Conservation (phyloP, 75 land plant genomes). For the Chamaecyparis obtusa region DNA sequence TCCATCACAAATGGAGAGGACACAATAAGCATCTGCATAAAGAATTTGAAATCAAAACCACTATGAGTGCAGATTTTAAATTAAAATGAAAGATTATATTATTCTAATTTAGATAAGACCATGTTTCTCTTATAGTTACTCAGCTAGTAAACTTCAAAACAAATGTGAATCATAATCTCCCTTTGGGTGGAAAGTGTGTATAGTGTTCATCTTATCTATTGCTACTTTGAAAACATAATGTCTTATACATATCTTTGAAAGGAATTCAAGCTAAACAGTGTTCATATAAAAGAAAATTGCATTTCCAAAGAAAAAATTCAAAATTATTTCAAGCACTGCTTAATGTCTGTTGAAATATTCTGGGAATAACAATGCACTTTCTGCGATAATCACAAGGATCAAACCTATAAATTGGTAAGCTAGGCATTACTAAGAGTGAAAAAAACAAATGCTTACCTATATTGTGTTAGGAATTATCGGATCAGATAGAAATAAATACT, state of each 20-base stretch:
- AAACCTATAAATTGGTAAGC: neutral
- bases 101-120: neutral
- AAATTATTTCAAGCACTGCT: neutral
- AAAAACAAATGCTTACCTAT: neutral
- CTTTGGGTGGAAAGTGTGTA: neutral
- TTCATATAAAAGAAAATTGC: neutral
- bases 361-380: neutral
- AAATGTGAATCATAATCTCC: neutral
- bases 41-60: neutral
- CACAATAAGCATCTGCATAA: conserved; percentile 1
- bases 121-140: neutral
- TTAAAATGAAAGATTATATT: neutral
- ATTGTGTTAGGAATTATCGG: no score
- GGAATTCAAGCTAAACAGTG: neutral
- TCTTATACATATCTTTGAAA: neutral
- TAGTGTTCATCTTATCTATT: neutral
- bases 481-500: no score
- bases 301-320: neutral
- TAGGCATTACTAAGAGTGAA: neutral
- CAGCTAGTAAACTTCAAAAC: neutral
- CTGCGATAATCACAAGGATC: neutral
- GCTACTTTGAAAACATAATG: neutral
- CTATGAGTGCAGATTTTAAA: conserved; percentile 1
- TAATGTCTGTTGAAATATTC: neutral
- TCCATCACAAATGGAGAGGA: neutral